Base-by-base conservation (phyloP, 2,329 filamentous ascomycete species). In the Diaporthe citrichinensis region DNA sequence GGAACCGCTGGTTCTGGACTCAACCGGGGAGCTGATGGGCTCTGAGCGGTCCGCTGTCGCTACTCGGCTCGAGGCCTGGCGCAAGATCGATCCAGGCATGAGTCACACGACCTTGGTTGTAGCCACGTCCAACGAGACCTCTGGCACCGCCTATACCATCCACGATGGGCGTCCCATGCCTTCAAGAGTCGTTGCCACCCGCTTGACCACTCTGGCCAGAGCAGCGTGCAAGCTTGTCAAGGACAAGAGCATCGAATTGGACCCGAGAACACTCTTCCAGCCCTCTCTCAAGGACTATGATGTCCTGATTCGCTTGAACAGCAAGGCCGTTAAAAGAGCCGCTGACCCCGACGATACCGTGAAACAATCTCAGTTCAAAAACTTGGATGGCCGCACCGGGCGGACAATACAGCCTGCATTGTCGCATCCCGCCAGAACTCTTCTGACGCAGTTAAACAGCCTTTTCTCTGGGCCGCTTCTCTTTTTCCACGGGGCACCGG, bases 71-170 rank as follows among this genome's bases (percentile, higher is more conserved):
- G 91, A 95, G 77, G 92, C 93, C 20, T 98, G 95, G 95, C 90
- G 97, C 75, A 95, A 94, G 78, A 92, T 97, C 72, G 97, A 99
- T 80, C 95, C 96, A 1, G 92, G 90, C 72, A 94, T 98, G 92
- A 98, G 97, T 84, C 92, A 92, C 77, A 91, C 94, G 3, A 92
- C 94, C 25, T 86, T 98, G 53, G 94, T 98, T 80, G 93, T 93
- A 5, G 95, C 95, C 3, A 95, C 95, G 0, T 94, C 94, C 72
- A 87, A 94, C 77, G 95, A 98, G 79, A 85, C 87, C 7, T 94
- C 93, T 49, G 97, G 97, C 4, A 91, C 93, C 12, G 93, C 93
- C 0, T 98, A 95, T 89, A 98, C 94, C 0, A 90, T 95, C 69
- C 89, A 90, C 73, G 87, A 88, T 65, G 85, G 86, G 0, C 77